phyloP scores from a whole-genome alignment of 768 basidiomycete species.

The Tulasnella sp. region DNA sequence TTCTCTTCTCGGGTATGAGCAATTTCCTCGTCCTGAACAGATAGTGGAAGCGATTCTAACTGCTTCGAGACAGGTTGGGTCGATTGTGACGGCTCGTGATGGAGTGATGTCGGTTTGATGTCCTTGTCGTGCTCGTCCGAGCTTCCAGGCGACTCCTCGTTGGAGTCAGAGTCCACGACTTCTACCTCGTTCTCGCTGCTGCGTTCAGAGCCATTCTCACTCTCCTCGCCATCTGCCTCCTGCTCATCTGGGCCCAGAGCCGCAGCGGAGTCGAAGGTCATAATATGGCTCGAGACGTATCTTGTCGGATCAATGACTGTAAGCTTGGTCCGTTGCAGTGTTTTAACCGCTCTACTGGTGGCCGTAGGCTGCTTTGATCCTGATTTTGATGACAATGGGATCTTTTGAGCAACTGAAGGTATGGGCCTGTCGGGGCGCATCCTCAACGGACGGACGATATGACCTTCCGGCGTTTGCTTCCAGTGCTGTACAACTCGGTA shows the following conservation, averaged over 20 bases:
- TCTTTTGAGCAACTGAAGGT: conserved; percentile 20
- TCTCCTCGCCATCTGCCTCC: background rate
- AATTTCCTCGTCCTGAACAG: background rate
- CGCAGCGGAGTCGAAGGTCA: no score
- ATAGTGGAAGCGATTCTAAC: background rate
- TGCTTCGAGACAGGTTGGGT: background rate
- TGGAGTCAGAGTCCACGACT: no score
- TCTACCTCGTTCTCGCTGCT: background rate
- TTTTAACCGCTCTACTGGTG: conserved; percentile 30
- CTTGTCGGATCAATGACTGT: conserved; percentile 60
- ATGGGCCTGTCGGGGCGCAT: conserved; percentile 63
- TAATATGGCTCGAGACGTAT: conserved; percentile 56
- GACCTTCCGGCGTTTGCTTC: conserved; percentile 55
- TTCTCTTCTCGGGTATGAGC: background rate
- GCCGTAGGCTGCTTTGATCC: conserved; percentile 5
- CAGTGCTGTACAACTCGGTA: conserved; percentile 35
- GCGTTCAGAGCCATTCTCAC: background rate
- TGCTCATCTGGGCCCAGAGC: background rate
- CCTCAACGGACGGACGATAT: conserved; percentile 51
- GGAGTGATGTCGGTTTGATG: background rate
- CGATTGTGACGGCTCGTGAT: background rate
- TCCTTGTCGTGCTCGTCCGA: background rate
- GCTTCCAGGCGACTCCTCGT: background rate
- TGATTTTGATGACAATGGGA: background rate
- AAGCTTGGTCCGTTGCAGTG: conserved; percentile 46